Conservation (phyloP, 2,329 filamentous ascomycete genomes). For the Chaetomiaceae sp. region DNA sequence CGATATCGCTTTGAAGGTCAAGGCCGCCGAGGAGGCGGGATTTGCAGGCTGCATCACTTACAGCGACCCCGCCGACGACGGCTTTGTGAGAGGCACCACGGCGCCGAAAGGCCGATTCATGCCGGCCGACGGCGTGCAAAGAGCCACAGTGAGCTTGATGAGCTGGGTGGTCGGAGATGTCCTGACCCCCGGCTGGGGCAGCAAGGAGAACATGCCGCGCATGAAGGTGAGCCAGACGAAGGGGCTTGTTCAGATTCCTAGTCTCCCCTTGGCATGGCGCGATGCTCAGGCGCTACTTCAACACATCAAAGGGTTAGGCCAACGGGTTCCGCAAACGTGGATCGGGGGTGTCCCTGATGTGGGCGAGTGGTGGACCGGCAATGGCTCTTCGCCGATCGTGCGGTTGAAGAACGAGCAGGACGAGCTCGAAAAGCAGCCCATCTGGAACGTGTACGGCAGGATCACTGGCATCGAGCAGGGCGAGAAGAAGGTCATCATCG, state of each 20-base stretch:
- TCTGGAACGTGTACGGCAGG: conserved; percentile 86
- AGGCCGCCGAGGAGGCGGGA: conserved; percentile 81
- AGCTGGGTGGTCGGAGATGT: conserved; percentile 85
- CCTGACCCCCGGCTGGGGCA: conserved; percentile 84
- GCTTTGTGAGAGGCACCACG: conserved; percentile 66
- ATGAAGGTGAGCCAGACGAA: conserved; percentile 65
- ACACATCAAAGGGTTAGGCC: conserved; percentile 69
- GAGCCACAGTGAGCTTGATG: conserved; percentile 74
- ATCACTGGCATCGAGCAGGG: conserved; percentile 80
- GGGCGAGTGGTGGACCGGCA: conserved; percentile 79
- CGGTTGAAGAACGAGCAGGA: conserved; percentile 84
- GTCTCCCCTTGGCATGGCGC: conserved; percentile 82
- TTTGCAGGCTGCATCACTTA: conserved; percentile 88
- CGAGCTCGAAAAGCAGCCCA: conserved; percentile 73
- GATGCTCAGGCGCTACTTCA: conserved; percentile 79
- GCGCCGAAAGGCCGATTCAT: conserved; percentile 76
- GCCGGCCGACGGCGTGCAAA: conserved; percentile 76
- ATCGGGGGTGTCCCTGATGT: conserved; percentile 70
- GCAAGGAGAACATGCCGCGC: conserved; percentile 58
- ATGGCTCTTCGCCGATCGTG: conserved; percentile 68
- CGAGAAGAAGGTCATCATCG: conserved; percentile 80
- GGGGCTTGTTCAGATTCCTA: conserved; percentile 78
- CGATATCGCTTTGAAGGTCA: conserved; percentile 77
- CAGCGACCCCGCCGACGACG: conserved; percentile 82
- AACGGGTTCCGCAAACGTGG: conserved; percentile 67